phyloP scores from a whole-genome alignment of 192 early-diverging fungal genomes.

The Entomortierella beljakovae region DNA sequence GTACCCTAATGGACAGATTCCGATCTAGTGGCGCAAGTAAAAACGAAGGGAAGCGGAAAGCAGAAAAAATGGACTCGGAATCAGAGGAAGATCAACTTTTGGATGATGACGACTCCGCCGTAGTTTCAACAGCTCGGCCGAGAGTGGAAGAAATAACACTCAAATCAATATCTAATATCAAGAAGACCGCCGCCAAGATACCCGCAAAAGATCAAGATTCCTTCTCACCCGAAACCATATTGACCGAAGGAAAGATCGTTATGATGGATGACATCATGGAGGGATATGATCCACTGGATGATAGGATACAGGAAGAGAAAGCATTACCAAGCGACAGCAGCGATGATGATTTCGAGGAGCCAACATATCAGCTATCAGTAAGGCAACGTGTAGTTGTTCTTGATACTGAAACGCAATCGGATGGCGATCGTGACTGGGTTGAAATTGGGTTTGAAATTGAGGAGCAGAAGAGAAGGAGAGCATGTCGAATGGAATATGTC shows the following conservation, averaged over 20 bases:
- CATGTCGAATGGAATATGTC: conserved; percentile 24
- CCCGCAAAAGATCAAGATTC: background rate
- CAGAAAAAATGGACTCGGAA: conserved; percentile 3
- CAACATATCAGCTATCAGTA: background rate
- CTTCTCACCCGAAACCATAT: no score
- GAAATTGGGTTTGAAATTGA: conserved; percentile 41
- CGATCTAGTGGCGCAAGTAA: background rate
- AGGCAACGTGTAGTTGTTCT: conserved; percentile 31
- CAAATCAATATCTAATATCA: no score
- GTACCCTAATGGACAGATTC: conserved; percentile 5
- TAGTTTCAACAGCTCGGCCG: background rate
- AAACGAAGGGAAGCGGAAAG: conserved; percentile 13
- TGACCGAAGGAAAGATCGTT: background rate
- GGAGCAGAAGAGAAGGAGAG: conserved; percentile 24
- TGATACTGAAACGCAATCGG: conserved; percentile 22
- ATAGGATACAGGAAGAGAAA: conserved; percentile 14
- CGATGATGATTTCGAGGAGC: conserved; percentile 15
- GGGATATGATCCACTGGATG: conserved; percentile 46
- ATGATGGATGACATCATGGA: conserved; percentile 21
- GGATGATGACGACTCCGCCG: background rate
- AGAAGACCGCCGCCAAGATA: background rate
- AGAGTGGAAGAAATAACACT: background rate
- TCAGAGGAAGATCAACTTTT: background rate
- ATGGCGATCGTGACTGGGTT: conserved; percentile 41
- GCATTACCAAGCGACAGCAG: conserved; percentile 32